Conservation (phyloP, 75 land plant genomes). For the Picea glauca region DNA sequence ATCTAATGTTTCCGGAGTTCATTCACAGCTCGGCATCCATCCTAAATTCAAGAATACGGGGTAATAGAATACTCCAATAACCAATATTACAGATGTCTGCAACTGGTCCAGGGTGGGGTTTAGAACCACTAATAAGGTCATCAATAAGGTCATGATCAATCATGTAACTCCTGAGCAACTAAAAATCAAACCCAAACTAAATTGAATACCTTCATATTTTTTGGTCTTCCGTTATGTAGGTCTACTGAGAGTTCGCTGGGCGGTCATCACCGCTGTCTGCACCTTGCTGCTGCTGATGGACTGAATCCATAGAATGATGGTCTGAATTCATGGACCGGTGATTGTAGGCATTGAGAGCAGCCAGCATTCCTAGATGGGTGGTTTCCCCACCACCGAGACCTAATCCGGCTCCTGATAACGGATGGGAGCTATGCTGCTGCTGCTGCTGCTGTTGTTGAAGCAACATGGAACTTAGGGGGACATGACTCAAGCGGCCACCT, state of each 20-base stretch:
- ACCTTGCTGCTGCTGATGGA: slow-evolving; percentile 10
- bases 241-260: slow-evolving; percentile 3
- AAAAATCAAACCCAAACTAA: slow-evolving; percentile 8
- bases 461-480: slow-evolving; percentile 69
- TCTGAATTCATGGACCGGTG: slow-evolving; percentile 4
- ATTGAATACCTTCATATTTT: neutral
- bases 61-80: slow-evolving; percentile 1
- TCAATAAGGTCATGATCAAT: neutral
- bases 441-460: slow-evolving; percentile 42
- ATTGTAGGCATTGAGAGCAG: slow-evolving; percentile 10
- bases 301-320: slow-evolving; percentile 12
- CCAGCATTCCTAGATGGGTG: slow-evolving; percentile 13
- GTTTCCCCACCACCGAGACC: slow-evolving; percentile 11
- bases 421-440: slow-evolving; percentile 30
- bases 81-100: neutral
- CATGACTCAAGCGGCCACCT: slow-evolving; percentile 35
- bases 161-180: neutral
- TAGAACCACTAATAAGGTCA: neutral
- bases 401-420: slow-evolving; percentile 1
- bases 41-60: slow-evolving; percentile 5
- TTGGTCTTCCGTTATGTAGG: neutral
- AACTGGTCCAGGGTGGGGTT: neutral
- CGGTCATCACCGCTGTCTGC: slow-evolving; percentile 14
- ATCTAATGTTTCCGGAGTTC: neutral
- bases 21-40: slow-evolving; percentile 1